Percentiles rank a stretch among this genome's conserved stretches.
phyloP scores from a whole-genome alignment of 2,329 filamentous ascomycete genomes.

The Trichoderma guizhouense region DNA sequence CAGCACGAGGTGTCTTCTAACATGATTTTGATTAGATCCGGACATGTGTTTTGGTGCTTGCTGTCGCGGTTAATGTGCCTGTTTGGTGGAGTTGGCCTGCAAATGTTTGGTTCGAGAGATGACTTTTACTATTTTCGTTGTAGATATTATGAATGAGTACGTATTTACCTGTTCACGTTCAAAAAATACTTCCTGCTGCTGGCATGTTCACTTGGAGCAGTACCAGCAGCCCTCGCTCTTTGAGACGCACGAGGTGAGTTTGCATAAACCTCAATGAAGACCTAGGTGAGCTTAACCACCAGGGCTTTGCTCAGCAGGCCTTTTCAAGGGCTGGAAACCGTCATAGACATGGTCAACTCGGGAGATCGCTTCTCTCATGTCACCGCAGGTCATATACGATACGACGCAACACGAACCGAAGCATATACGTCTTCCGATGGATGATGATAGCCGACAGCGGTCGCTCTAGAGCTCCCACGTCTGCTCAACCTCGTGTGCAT shows the following conservation, averaged over 20 bases:
- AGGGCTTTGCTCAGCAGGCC: not conserved
- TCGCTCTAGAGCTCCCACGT: not conserved
- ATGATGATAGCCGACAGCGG: not conserved
- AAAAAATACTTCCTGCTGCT: too few species aligned
- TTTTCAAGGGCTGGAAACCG: not conserved
- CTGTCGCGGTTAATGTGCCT: not conserved
- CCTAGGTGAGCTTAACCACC: not conserved
- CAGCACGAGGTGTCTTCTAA: not conserved
- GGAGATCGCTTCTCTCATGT: not conserved
- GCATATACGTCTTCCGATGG: not conserved
- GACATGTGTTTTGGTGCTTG: constrained; percentile 10
- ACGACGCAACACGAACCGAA: not conserved
- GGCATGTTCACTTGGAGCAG: not conserved
- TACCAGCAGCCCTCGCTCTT: not conserved
- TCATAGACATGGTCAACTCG: not conserved
- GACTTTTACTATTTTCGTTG: not conserved
- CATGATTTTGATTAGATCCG: not conserved
- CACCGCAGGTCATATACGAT: not conserved
- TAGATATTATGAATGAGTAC: not conserved
- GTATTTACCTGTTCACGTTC: not conserved
- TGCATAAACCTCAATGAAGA: not conserved
- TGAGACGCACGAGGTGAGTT: not conserved
- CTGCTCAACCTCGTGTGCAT: constrained; percentile 13
- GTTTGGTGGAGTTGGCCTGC: not conserved
- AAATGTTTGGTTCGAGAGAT: not conserved